phyloP scores from a whole-genome alignment of 108 stramenopile genomes.

The Cyclotella baltica region DNA sequence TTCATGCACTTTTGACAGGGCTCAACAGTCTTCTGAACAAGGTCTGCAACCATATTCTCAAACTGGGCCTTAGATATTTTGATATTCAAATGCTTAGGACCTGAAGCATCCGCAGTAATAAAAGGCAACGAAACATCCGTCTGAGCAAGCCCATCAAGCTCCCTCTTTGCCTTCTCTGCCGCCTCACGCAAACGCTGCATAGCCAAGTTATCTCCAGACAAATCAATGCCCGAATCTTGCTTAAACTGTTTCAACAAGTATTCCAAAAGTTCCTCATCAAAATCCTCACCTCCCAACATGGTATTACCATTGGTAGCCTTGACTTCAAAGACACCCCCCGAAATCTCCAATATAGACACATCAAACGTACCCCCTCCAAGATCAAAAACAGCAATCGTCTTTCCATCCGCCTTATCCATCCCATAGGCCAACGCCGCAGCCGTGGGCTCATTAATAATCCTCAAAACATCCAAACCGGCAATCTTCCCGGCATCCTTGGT shows the following conservation, averaged over 20 bases:
- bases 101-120: slow-evolving; percentile 98
- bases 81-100: slow-evolving; percentile 98
- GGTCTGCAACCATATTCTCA: slow-evolving; percentile 94
- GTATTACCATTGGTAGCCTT: slow-evolving; percentile 99
- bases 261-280: slow-evolving; percentile 96
- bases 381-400: slow-evolving; percentile 99
- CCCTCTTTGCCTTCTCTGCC: slow-evolving; percentile 99
- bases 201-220: slow-evolving; percentile 92
- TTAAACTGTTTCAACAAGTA: slow-evolving; percentile 94
- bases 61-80: slow-evolving; percentile 95
- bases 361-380: slow-evolving; percentile 99
- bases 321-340: slow-evolving; percentile 99
- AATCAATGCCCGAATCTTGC: slow-evolving; percentile 96
- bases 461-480: slow-evolving; percentile 97
- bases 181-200: slow-evolving; percentile 99
- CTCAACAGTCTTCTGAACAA: slow-evolving; percentile 93
- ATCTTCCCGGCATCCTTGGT: slow-evolving; percentile 99
- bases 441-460: slow-evolving; percentile 99
- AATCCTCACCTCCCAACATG: slow-evolving; percentile 99
- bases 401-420: slow-evolving; percentile 98
- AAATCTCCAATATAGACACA: slow-evolving; percentile 97
- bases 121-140: slow-evolving; percentile 99
- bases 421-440: slow-evolving; percentile 99
- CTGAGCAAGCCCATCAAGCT: slow-evolving; percentile 98
- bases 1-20: slow-evolving; percentile 98